phyloP scores from a whole-genome alignment of 2,329 filamentous ascomycete species.

The Fusarium coicis region DNA sequence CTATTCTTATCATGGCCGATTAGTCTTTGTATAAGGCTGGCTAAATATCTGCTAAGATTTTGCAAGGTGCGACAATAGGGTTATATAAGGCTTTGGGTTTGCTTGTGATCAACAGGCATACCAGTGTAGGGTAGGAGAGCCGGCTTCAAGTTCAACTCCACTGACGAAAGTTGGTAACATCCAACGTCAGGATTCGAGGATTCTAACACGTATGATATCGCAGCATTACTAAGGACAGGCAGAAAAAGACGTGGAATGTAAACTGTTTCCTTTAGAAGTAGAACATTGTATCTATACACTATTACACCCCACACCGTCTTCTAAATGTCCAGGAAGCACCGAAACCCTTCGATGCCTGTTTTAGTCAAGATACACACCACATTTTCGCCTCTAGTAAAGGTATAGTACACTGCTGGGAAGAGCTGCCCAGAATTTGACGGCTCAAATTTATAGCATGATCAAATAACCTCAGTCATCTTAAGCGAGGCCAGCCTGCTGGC shows the following conservation, averaged over 20 bases:
- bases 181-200: not conserved
- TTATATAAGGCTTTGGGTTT: not conserved
- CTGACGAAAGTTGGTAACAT: not conserved
- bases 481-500: conserved; percentile 48
- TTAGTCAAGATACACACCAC: conserved; percentile 17
- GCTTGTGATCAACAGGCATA: not conserved
- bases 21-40: not conserved
- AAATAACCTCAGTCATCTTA: not conserved
- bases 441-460: not conserved
- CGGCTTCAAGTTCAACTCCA: not conserved
- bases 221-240: not conserved
- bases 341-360: conserved; percentile 16
- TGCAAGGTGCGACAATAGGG: too few relatives aligned
- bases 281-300: conserved; percentile 17
- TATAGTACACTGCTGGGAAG: conserved; percentile 31
- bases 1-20: too few relatives aligned
- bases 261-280: not conserved
- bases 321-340: not conserved
- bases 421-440: not conserved
- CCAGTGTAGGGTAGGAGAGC: not conserved
- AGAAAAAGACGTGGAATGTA: not conserved
- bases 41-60: not conserved
- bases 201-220: not conserved
- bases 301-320: not conserved
- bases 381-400: conserved; percentile 12